Evolutionary conservation across 371 early-diverging fungal genomes (phyloP).

Genomic region (Mucor ambiguus): DNA sequence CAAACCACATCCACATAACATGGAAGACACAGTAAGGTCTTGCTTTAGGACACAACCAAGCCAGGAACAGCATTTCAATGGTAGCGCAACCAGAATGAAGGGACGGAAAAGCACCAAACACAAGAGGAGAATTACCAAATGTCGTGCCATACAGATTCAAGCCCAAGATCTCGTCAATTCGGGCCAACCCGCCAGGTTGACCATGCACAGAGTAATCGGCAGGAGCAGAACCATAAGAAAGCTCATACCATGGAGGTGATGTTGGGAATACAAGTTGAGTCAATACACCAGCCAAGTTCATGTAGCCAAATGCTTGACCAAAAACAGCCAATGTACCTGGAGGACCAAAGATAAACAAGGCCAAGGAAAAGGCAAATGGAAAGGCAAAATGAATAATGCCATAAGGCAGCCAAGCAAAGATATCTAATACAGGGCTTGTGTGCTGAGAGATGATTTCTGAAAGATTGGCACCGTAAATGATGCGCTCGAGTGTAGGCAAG

Average conservation of each 20-base stretch:
- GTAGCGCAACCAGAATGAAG: conserved; percentile 76
- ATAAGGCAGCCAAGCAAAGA: conserved; percentile 76
- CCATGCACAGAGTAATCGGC: conserved; percentile 74
- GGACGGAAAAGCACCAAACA: conserved; percentile 80
- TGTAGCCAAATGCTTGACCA: conserved; percentile 66
- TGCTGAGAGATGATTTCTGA: conserved; percentile 63
- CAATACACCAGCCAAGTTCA: conserved; percentile 73
- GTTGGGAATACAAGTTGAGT: conserved; percentile 72
- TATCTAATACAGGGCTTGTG: conserved; percentile 56
- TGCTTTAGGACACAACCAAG: conserved; percentile 50
- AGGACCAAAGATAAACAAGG: conserved; percentile 57
- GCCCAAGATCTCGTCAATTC: conserved; percentile 73
- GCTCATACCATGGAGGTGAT: conserved; percentile 77
- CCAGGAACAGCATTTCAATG: conserved; percentile 63
- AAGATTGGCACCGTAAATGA: conserved; percentile 69
- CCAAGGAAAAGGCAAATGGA: conserved; percentile 56
- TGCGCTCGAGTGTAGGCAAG: conserved; percentile 68
- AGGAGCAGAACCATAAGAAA: conserved; percentile 58
- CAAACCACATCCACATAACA: conserved; percentile 80
- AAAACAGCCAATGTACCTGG: conserved; percentile 56
- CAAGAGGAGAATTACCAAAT: conserved; percentile 71
- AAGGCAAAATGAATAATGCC: conserved; percentile 75
- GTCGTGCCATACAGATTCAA: conserved; percentile 64
- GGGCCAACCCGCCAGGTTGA: conserved; percentile 72
- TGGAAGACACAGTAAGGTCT: conserved; percentile 54